Evolutionary conservation across 306 rosid genomes (phyloP).

Genomic region (Quercus bicolor): DNA sequence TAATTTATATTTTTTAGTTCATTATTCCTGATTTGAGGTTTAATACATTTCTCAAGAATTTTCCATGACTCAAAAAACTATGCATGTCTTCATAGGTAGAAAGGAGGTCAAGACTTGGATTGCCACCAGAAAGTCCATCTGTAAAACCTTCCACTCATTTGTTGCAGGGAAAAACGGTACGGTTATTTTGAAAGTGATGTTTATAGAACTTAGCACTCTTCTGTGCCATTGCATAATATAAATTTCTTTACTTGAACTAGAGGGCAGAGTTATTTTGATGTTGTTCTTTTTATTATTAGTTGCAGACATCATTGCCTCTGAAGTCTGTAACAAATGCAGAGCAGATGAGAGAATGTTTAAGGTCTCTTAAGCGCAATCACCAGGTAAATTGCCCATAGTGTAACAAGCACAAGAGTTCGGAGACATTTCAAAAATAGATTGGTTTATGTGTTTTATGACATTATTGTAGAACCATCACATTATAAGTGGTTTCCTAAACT

Average conservation of each 20-base stretch:
- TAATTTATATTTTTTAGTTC: neutral
- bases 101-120: constrained; percentile 44
- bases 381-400: constrained; percentile 32
- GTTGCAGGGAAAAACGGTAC: constrained; percentile 36
- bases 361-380: constrained; percentile 56
- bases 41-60: neutral
- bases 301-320: constrained; percentile 36
- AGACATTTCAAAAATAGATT: neutral
- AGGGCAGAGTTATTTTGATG: neutral
- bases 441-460: no score
- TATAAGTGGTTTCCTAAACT: neutral
- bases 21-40: neutral
- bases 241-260: neutral
- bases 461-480: no score
- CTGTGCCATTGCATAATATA: neutral
- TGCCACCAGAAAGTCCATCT: constrained; percentile 31
- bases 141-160: constrained; percentile 18
- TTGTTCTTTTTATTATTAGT: constrained; percentile 10
- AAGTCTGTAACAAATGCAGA: constrained; percentile 35
- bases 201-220: neutral
- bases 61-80: neutral
- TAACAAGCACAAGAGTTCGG: neutral
- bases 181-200: neutral
- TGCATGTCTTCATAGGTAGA: constrained; percentile 42
- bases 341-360: constrained; percentile 53